Evolutionary conservation across 495 filamentous ascomycete species (phyloP).

Genomic region (Aspergillus bertholletiae): DNA sequence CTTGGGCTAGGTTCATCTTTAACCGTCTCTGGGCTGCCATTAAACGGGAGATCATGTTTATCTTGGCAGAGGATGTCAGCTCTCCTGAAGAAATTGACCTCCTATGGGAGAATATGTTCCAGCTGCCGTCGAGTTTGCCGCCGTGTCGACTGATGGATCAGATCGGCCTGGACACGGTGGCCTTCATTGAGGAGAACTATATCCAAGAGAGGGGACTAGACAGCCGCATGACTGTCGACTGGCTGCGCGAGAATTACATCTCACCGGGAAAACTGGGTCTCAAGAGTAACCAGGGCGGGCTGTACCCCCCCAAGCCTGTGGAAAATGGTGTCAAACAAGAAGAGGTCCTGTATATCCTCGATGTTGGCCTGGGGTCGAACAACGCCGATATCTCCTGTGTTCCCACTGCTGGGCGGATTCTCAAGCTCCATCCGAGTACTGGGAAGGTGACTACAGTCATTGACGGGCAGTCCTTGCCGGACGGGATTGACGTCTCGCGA

Average conservation of each 20-base stretch:
- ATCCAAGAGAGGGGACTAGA: conserved; percentile 27
- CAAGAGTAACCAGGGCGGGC: conserved; percentile 30
- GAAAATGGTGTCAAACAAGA: conserved; percentile 5
- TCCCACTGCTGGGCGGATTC: conserved; percentile 20
- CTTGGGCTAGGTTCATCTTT: conserved; percentile 43
- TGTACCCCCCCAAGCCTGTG: conserved; percentile 21
- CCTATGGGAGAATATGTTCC: conserved; percentile 32
- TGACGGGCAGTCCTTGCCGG: conserved; percentile 35
- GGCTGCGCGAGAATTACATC: conserved; percentile 30
- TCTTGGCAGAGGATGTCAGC: conserved; percentile 48
- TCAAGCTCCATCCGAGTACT: conserved; percentile 17
- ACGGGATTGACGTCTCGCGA: conserved; percentile 43
- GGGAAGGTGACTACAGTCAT: conserved; percentile 24
- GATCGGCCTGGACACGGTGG: conserved; percentile 30
- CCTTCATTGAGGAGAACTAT: conserved; percentile 43
- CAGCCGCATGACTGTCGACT: conserved; percentile 25
- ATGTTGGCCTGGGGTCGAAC: conserved; percentile 28
- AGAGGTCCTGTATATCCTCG: conserved; percentile 24
- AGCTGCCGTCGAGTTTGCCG: conserved; percentile 10
- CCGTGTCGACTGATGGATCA: conserved; percentile 32
- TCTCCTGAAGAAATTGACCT: conserved; percentile 46
- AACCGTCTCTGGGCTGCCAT: conserved; percentile 58
- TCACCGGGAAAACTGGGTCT: conserved; percentile 26
- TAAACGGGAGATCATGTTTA: conserved; percentile 49
- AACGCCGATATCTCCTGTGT: conserved; percentile 14